Conservation (phyloP, 2,329 filamentous ascomycete genomes). For the Aspergillaceae sp. region DNA sequence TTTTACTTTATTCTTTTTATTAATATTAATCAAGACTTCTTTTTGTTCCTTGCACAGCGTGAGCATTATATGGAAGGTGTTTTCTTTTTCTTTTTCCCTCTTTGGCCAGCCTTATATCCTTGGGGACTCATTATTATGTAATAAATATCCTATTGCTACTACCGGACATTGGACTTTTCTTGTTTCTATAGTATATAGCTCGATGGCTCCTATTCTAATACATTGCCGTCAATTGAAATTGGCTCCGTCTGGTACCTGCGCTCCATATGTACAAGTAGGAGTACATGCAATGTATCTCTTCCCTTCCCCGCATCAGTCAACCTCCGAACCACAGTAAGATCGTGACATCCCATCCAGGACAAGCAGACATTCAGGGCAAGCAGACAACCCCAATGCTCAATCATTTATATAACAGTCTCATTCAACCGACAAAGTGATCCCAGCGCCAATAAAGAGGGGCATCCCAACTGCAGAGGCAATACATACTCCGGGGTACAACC, state of each 20-base stretch:
- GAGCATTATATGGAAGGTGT: background rate
- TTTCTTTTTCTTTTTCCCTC: too few species aligned
- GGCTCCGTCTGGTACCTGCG: too few species aligned
- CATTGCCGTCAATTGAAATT: background rate
- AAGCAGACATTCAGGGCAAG: background rate
- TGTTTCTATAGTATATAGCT: too few species aligned
- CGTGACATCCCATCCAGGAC: too few species aligned
- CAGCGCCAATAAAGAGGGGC: background rate
- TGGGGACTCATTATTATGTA: too few species aligned
- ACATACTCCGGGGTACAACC: background rate
- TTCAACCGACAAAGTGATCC: background rate
- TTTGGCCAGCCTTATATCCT: too few species aligned
- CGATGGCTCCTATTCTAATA: background rate
- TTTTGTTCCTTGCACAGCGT: background rate
- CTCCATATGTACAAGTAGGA: too few species aligned
- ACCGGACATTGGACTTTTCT: too few species aligned
- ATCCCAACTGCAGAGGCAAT: background rate
- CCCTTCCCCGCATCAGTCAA: background rate
- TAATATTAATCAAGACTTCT: background rate
- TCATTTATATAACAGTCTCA: too few species aligned
- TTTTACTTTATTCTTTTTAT: constrained; percentile 2
- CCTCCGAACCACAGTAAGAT: background rate
- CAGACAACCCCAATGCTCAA: background rate
- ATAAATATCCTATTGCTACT: too few species aligned
- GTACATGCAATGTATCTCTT: background rate